Conservation (phyloP, 2,329 filamentous ascomycete genomes). For the Myriosclerotinia scirpicola region DNA sequence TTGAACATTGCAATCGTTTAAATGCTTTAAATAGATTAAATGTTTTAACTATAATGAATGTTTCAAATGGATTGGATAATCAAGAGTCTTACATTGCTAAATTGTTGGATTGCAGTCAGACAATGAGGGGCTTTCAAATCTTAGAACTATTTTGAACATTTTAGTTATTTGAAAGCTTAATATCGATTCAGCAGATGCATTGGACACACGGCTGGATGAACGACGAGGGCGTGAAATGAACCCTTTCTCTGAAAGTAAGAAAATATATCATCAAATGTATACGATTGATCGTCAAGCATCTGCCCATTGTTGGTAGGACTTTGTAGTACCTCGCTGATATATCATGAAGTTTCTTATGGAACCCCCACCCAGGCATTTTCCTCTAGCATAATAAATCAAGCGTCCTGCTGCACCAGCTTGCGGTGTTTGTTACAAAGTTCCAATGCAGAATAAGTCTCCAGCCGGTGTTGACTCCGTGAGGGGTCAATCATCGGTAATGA, state of each 20-base stretch:
- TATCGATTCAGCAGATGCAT: not conserved
- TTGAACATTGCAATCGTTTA: no score
- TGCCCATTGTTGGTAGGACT: constrained; percentile 45
- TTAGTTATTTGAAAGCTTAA: no score
- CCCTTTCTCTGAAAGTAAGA: constrained; percentile 46
- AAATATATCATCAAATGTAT: constrained; percentile 48
- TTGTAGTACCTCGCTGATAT: constrained; percentile 20
- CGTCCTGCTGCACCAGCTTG: constrained; percentile 13
- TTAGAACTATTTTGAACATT: no score
- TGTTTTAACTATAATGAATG: no score
- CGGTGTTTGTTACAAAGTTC: constrained; percentile 2
- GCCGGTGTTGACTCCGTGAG: constrained; percentile 4
- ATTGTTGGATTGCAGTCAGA: no score
- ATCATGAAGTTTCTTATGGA: constrained; percentile 43
- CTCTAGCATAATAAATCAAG: constrained; percentile 35
- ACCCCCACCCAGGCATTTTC: constrained; percentile 42
- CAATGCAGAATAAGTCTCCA: constrained; percentile 17
- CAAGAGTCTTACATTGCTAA: no score
- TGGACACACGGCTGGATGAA: not conserved
- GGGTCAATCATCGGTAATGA: not conserved
- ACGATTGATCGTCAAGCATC: constrained; percentile 45
- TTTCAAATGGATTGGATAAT: no score
- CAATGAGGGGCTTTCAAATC: no score
- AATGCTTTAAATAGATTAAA: no score
- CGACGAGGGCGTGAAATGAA: constrained; percentile 28